phyloP scores from a whole-genome alignment of 495 filamentous ascomycete genomes.

The Neurospora sp. region DNA sequence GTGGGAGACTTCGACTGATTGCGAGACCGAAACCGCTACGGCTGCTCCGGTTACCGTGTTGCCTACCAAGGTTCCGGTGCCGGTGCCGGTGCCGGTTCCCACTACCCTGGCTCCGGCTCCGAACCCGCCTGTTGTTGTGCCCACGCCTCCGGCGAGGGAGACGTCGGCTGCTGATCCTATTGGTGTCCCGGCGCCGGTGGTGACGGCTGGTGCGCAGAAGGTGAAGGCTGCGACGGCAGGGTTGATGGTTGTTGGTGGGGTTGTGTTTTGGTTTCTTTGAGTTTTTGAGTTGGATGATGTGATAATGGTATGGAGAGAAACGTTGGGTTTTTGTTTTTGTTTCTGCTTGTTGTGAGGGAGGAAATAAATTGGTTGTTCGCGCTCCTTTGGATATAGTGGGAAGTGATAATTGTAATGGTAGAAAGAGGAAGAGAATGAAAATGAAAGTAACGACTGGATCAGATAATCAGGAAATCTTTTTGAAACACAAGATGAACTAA shows the following conservation, averaged over 20 bases:
- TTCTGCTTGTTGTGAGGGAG: neutral
- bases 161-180: neutral
- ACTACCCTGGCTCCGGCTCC: neutral
- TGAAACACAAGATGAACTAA: neutral
- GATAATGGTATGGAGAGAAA: neutral
- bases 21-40: neutral
- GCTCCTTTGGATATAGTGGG: neutral
- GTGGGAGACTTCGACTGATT: neutral
- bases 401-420: neutral
- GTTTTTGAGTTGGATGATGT: neutral
- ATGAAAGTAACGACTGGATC: neutral
- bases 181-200: neutral
- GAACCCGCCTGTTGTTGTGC: neutral
- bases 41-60: neutral
- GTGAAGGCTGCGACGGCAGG: slow-evolving; percentile 6
- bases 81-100: neutral
- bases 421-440: neutral
- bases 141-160: neutral
- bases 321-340: neutral
- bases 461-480: neutral
- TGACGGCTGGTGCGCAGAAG: neutral
- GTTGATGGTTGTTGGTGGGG: slow-evolving; percentile 5
- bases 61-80: neutral
- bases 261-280: slow-evolving; percentile 6
- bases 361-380: neutral